Conservation (phyloP, 1,284 basidiomycete genomes). For the Fomitopsis betulina region DNA sequence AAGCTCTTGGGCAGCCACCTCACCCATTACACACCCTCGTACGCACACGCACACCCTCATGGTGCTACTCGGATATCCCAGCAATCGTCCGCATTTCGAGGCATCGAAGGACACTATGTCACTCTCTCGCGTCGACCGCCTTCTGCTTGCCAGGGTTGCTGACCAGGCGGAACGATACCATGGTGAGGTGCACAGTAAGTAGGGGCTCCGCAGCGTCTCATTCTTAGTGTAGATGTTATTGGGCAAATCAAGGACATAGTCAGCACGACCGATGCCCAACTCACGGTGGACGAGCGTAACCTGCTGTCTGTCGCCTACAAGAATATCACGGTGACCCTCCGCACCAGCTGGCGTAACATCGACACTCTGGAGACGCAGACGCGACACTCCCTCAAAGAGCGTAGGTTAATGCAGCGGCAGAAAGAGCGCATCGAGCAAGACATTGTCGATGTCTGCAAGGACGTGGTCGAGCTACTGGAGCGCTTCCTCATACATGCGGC, state of each 20-base stretch:
- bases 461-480: slow-evolving; percentile 53
- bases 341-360: slow-evolving; percentile 59
- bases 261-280: slow-evolving; percentile 40
- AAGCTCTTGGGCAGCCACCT: neutral
- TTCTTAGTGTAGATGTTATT: slow-evolving; percentile 43
- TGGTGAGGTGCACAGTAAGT: slow-evolving; percentile 33
- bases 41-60: neutral
- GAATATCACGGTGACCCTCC: slow-evolving; percentile 57
- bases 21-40: neutral
- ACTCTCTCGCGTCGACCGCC: slow-evolving; percentile 31
- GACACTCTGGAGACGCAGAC: slow-evolving; percentile 49
- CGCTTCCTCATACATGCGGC: slow-evolving; percentile 51
- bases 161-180: slow-evolving; percentile 65
- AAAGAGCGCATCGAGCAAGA: slow-evolving; percentile 53
- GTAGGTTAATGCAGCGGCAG: slow-evolving; percentile 48
- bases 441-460: slow-evolving; percentile 51
- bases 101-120: slow-evolving; percentile 16
- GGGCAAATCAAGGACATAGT: slow-evolving; percentile 53
- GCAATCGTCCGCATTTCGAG: neutral
- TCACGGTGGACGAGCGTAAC: slow-evolving; percentile 63
- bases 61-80: neutral
- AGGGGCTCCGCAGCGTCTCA: too few species aligned
- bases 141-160: slow-evolving; percentile 60
- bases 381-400: slow-evolving; percentile 28
- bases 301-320: slow-evolving; percentile 69